Percentiles rank a stretch among this genome's conserved stretches.
These are phyloP conservation scores for Apiotrichum domesticum DNA, from an alignment of 1,284 basidiomycete genomes.

Conservation along the genomic window DNA sequence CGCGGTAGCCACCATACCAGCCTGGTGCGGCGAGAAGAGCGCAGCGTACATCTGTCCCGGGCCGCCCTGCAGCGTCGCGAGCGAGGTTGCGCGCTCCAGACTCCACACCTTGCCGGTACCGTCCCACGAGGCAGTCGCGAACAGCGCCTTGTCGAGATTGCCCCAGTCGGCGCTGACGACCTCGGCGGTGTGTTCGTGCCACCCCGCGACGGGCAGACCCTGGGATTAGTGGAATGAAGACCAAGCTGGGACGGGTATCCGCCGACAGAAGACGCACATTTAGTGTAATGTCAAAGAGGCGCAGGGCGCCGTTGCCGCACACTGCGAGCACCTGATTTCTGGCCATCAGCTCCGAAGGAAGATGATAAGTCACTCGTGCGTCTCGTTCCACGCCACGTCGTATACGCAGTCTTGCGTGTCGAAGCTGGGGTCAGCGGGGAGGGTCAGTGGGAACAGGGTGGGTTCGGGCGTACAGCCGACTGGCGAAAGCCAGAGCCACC, in stretches of 20 bases:
- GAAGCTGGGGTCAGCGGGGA: slow-evolving; percentile 54
- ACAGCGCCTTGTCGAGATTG: slow-evolving; percentile 84
- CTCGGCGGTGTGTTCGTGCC: slow-evolving; percentile 90
- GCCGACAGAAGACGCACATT: slow-evolving; percentile 56
- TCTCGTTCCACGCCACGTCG: slow-evolving; percentile 86
- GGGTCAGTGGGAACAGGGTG: no score
- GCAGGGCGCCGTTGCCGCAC: slow-evolving; percentile 85
- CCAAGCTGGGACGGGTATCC: no score
- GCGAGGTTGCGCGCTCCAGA: slow-evolving; percentile 67
- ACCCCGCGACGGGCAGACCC: slow-evolving; percentile 67
- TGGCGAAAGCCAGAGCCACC: no score
- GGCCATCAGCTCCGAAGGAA: slow-evolving; percentile 12
- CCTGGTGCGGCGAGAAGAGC: slow-evolving; percentile 83
- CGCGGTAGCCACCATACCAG: slow-evolving; percentile 70
- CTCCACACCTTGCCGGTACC: slow-evolving; percentile 89
- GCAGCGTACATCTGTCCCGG: slow-evolving; percentile 68
- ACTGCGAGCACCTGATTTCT: slow-evolving; percentile 74
- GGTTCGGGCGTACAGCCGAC: no score
- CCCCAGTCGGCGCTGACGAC: slow-evolving; percentile 97
- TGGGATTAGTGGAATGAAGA: slow-evolving; percentile 4
- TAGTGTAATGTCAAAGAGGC: slow-evolving; percentile 83
- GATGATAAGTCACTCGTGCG: slow-evolving; percentile 61
- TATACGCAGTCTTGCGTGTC: slow-evolving; percentile 92
- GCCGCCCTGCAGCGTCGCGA: slow-evolving; percentile 69
- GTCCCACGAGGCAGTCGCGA: slow-evolving; percentile 89